phyloP scores from a whole-genome alignment of 805 yeast species.

The Lachancea nothofagi region DNA sequence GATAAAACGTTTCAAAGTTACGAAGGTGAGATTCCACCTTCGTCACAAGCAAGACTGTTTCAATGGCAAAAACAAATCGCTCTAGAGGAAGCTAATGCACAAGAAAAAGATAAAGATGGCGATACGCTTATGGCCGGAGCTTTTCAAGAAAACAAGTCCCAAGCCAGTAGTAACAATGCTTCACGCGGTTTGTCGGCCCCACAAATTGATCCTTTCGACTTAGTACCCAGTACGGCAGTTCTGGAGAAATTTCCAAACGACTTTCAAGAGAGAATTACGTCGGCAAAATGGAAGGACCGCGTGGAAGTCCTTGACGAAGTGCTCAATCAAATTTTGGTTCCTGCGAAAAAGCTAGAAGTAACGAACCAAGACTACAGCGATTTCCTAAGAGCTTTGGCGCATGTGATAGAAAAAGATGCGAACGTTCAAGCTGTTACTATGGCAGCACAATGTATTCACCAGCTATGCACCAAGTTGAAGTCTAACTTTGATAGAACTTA shows the following conservation, averaged over 20 bases:
- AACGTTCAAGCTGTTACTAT: constrained; percentile 80
- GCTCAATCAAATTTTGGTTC: constrained; percentile 39
- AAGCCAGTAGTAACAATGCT: constrained; percentile 19
- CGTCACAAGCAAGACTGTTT: constrained; percentile 48
- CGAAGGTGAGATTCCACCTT: constrained; percentile 18
- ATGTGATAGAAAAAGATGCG: constrained; percentile 71
- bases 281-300: constrained; percentile 86
- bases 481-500: constrained; percentile 47
- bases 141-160: background rate
- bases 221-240: constrained; percentile 65
- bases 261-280: constrained; percentile 47
- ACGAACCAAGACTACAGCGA: constrained; percentile 56
- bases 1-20: constrained; percentile 58
- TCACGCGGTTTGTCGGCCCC: constrained; percentile 26
- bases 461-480: constrained; percentile 62
- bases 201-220: constrained; percentile 59
- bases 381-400: constrained; percentile 58
- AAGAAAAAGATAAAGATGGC: constrained; percentile 33
- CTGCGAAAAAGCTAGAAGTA: constrained; percentile 49
- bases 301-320: constrained; percentile 74
- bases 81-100: constrained; percentile 1
- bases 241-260: constrained; percentile 60
- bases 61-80: constrained; percentile 45
- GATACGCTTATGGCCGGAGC: constrained; percentile 32
- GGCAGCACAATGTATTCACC: constrained; percentile 62